Base-by-base conservation (phyloP, 352 stramenopile genomes). In the Globisporangium camurandrum region DNA sequence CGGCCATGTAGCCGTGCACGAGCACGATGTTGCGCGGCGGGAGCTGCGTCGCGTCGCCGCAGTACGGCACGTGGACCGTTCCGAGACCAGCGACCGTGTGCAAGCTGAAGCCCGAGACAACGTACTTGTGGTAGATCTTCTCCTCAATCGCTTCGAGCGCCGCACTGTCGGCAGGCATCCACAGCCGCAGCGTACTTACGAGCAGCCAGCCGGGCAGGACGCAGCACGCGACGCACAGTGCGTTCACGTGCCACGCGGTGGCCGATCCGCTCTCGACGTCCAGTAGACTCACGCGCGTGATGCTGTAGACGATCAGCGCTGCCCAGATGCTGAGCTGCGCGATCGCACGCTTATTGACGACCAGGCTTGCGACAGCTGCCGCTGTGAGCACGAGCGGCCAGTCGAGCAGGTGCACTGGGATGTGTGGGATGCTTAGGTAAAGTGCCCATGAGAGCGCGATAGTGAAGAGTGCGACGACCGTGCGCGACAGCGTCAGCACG, bases 31-130 rank as follows among this genome's bases (percentile, higher is more conserved):
- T 84, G 4, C 69, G 63, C 4, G 73, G 66, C 16, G 67, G 71
- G 2, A 83, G 54, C 20, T 69, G 75, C 42, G 66, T 62, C n/a
- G 45, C 41, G 36, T 85, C 75, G 17, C 77, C 80, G 31, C 75
- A 85, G 56, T 86, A 92, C 8, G 80, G 77, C 23, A 89, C 75
- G 33, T 89, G 77, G 5, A 92, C 67, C 0, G 77, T 92, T 0
- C 80, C 80, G 3, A 92, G 60, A 11, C 80, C 80, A 1, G 74
- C 73, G 1, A 89, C 61, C 38, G 81, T 80, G 2, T 62, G 59
- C 45, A 77, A 54, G 6, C 48, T 69, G 46, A 81, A 83, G n/a
- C 75, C 71, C 3, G 65, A 80, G 16, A 71, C 61, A 17, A 88
- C 39, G 50, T 85, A 81, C 51, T 84, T 64, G 23, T 81, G 58